Conservation (phyloP, 1,284 basidiomycete genomes). For the Papiliotrema nemorosa region DNA sequence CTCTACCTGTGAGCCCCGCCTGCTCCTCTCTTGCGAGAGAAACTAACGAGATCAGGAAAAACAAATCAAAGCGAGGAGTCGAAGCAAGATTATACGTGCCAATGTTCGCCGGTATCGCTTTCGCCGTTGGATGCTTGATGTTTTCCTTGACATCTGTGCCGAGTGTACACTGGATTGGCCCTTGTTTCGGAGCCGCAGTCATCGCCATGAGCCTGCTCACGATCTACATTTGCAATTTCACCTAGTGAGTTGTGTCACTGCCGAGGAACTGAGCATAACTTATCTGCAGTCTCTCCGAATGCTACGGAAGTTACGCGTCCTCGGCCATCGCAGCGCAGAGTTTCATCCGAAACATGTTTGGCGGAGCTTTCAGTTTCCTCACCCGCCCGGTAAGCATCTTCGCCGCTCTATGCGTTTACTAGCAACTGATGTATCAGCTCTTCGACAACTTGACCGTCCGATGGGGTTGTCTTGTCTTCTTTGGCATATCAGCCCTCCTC, state of each 20-base stretch:
- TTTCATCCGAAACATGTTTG: conserved; percentile 26
- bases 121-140: conserved; percentile 62
- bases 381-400: conserved; percentile 12
- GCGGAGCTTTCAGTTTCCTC: conserved; percentile 22
- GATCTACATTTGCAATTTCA: conserved; percentile 37
- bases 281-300: conserved; percentile 24
- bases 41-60: conserved; percentile 50
- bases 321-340: conserved; percentile 29
- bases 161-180: conserved; percentile 34
- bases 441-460: conserved; percentile 20
- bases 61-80: conserved; percentile 58
- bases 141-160: conserved; percentile 43
- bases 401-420: conserved; percentile 15
- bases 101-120: conserved; percentile 61
- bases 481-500: conserved; percentile 20
- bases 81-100: conserved; percentile 70
- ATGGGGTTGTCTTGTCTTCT: conserved; percentile 21
- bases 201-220: conserved; percentile 30
- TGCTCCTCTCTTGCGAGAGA: too few species aligned
- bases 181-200: conserved; percentile 58
- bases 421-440: conserved; percentile 12
- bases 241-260: conserved; percentile 34
- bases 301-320: conserved; percentile 32
- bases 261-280: conserved; percentile 8
- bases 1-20: conserved; percentile 52